Base-by-base conservation (phyloP, 225 moss, liverwort and hornwort species). In the Polytrichum commune region DNA sequence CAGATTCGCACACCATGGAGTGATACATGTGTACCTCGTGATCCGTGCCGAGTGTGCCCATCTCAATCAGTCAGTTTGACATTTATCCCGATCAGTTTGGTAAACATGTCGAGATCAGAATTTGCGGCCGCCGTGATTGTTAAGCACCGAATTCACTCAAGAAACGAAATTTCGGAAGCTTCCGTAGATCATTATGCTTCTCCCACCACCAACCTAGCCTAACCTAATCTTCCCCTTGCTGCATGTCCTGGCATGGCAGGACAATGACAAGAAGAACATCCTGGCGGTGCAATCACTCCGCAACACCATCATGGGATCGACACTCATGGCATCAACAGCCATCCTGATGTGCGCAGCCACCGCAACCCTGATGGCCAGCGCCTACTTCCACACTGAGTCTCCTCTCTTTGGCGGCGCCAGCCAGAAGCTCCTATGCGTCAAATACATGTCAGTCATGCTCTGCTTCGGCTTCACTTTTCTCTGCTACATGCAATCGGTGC, bases 221-320 rank as follows among this genome's bases (percentile, higher is more conserved):
- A 8, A 33, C 16, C 0, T 16, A 46, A 46, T 16, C 13, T 16
- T 46, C 46, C 4, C 46, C 16, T 13, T 46, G 16, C 46, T 46
- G 16, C 46, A 16, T 46, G 46, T 16, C 13, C 4, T 46, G 46
- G 46, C 46, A 46, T 46, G 13, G 77, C 88, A 97, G 93, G 91
- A 97, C 64, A 97, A 97, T 70, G 92, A 92, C 8, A 93, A 90
- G 79, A 93, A 84, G 81, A 97, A 85, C 28, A 88, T 97, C 19
- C 71, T 93, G 69, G 97, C 97, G 23, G 97, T 97, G 16, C 93
- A 97, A 60, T 91, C 93, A 0, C 81, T 97, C 9, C 89, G 97
- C 60, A 97, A 97, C 83, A 91, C 64, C 72, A 92, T 97, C 1
- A 97, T 97, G 97, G 97, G 90, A 1, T 90, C 93, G 33, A 85